Percentiles rank a stretch among this genome's conserved stretches.
Conservation (phyloP, 1,139 yeast genomes). For the Pichia sp. region DNA sequence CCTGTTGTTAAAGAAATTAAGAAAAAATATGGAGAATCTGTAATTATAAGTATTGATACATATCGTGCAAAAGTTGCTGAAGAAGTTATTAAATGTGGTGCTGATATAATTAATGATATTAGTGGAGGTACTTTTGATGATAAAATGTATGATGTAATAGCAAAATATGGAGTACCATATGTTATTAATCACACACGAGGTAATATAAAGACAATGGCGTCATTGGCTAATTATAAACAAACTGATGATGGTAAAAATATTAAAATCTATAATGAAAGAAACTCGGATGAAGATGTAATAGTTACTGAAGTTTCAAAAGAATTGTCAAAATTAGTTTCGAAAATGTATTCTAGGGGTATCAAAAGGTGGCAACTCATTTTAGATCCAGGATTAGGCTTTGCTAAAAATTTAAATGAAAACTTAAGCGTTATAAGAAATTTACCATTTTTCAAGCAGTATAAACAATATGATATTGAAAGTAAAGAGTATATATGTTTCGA, state of each 20-base stretch:
- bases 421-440: constrained; percentile 55
- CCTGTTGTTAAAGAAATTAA: constrained; percentile 66
- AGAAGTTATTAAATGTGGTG: constrained; percentile 65
- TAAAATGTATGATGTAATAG: constrained; percentile 59
- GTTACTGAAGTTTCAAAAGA: constrained; percentile 57
- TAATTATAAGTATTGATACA: constrained; percentile 75
- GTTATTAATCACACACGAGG: constrained; percentile 85
- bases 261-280: constrained; percentile 26
- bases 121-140: constrained; percentile 75
- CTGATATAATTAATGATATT: constrained; percentile 86
- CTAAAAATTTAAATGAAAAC: constrained; percentile 68
- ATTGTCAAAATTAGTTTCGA: constrained; percentile 46
- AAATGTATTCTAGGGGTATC: constrained; percentile 60
- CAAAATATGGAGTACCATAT: constrained; percentile 67
- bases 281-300: constrained; percentile 17
- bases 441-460: constrained; percentile 47
- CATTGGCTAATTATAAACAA: constrained; percentile 44
- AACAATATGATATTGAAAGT: constrained; percentile 20
- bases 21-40: constrained; percentile 25
- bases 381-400: constrained; percentile 96
- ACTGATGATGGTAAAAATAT: constrained; percentile 35
- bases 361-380: constrained; percentile 83
- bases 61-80: constrained; percentile 72
- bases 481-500: constrained; percentile 37
- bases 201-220: constrained; percentile 65